Conservation (phyloP, 768 basidiomycete species). For the Pulveroboletus sp. region DNA sequence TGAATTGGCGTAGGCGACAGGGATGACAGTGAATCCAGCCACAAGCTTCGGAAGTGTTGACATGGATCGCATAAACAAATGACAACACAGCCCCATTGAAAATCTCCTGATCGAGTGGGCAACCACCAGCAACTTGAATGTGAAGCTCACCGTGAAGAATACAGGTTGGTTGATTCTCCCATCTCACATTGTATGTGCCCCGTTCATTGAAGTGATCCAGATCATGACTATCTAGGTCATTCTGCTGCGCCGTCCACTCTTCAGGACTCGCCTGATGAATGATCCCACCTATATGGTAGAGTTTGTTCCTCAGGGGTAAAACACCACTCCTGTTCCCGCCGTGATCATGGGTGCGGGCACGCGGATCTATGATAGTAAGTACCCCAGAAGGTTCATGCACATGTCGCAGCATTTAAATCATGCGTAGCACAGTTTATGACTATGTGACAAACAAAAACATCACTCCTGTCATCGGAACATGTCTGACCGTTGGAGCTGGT, state of each 20-base stretch:
- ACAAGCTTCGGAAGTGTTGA: slow-evolving; percentile 19
- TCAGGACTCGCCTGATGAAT: slow-evolving; percentile 20
- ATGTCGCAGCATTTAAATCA: not conserved
- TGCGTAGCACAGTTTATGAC: slow-evolving; percentile 11
- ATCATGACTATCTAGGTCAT: slow-evolving; percentile 23
- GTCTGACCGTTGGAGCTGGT: slow-evolving; percentile 21
- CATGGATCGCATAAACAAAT: too few relatives aligned
- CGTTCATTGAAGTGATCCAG: slow-evolving; percentile 3
- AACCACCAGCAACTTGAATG: slow-evolving; percentile 4
- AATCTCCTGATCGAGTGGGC: slow-evolving; percentile 26
- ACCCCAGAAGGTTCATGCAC: not conserved
- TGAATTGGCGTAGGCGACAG: slow-evolving; percentile 36
- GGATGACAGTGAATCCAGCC: slow-evolving; percentile 38
- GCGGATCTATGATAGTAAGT: slow-evolving; percentile 12
- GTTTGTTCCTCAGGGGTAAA: slow-evolving; percentile 20
- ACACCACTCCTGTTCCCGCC: slow-evolving; percentile 13
- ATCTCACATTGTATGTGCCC: not conserved
- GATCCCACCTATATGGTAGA: slow-evolving; percentile 10
- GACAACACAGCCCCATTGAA: too few relatives aligned
- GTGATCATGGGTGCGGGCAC: slow-evolving; percentile 19
- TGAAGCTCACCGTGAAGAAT: slow-evolving; percentile 23
- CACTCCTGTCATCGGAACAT: slow-evolving; percentile 16
- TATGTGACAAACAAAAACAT: slow-evolving; percentile 13
- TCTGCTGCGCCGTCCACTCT: slow-evolving; percentile 23
- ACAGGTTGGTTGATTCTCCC: slow-evolving; percentile 13